Percentiles rank a stretch among this genome's conserved stretches.
These are phyloP conservation scores for Mollisiaceae sp. DNA, from an alignment of 2,329 filamentous ascomycete species.

Conservation along the genomic window DNA sequence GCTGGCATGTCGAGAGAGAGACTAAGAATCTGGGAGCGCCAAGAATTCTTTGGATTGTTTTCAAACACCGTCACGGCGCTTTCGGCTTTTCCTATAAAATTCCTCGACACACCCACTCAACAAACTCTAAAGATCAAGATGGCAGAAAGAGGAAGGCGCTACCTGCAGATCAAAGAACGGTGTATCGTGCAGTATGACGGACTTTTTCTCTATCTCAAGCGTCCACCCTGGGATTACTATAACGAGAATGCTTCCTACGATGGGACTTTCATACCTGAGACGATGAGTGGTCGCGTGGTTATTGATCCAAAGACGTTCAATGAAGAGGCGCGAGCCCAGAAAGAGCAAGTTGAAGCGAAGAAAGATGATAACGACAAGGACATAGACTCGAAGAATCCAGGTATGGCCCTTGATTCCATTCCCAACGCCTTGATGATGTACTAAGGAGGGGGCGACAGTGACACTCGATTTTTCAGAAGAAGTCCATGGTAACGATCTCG, in stretches of 20 bases:
- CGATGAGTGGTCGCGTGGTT: conserved; percentile 27
- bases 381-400: conserved; percentile 5
- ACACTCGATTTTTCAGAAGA: conserved; percentile 10
- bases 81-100: conserved; percentile 19
- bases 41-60: conserved; percentile 25
- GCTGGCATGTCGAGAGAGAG: conserved; percentile 20
- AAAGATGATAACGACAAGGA: conserved; percentile 8
- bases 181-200: conserved; percentile 27
- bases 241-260: conserved; percentile 24
- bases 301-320: conserved; percentile 30
- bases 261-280: conserved; percentile 26
- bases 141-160: conserved; percentile 22
- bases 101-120: conserved; percentile 8
- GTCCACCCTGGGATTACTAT: conserved; percentile 28
- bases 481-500: conserved; percentile 10
- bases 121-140: conserved; percentile 7
- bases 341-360: conserved; percentile 19
- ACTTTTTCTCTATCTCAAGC: conserved; percentile 22
- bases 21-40: conserved; percentile 23
- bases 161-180: conserved; percentile 22
- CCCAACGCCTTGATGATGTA: background rate
- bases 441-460: conserved; percentile 12
- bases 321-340: conserved; percentile 23
- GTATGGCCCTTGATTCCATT: background rate
- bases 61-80: conserved; percentile 19